These are phyloP conservation scores for Canna indica DNA, from an alignment of 176 grass and related monocot genomes.

Conservation along the genomic window DNA sequence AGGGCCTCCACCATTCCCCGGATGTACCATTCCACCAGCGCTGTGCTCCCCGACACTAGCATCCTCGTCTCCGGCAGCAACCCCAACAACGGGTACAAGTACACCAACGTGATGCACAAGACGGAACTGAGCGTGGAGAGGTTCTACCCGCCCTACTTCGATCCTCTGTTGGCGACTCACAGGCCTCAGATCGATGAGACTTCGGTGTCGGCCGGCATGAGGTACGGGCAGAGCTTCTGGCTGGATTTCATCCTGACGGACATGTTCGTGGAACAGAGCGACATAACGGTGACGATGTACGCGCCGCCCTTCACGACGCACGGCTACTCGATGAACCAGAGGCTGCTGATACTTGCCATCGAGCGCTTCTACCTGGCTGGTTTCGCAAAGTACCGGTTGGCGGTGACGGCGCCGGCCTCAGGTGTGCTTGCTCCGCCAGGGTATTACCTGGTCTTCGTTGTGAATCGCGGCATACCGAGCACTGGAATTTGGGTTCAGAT, in stretches of 20 bases:
- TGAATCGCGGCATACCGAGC: constrained; percentile 53
- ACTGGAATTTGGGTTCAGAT: constrained; percentile 46
- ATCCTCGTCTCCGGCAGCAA: constrained; percentile 80
- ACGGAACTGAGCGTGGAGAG: constrained; percentile 81
- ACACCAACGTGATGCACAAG: constrained; percentile 48
- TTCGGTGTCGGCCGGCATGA: constrained; percentile 28
- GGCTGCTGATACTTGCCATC: constrained; percentile 48
- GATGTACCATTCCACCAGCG: constrained; percentile 79
- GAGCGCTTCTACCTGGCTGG: constrained; percentile 20
- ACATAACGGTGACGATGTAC: constrained; percentile 68
- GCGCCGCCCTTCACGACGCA: constrained; percentile 82
- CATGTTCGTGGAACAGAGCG: constrained; percentile 4
- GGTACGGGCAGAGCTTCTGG: constrained; percentile 35
- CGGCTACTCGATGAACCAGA: constrained; percentile 79
- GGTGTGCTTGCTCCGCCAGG: constrained; percentile 51
- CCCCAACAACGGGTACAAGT: constrained; percentile 64
- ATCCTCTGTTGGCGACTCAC: neutral
- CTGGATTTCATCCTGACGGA: constrained; percentile 28
- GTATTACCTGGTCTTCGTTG: constrained; percentile 58
- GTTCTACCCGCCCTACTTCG: constrained; percentile 62
- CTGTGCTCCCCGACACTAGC: constrained; percentile 74
- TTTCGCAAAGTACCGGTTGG: constrained; percentile 8
- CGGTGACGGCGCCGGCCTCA: constrained; percentile 34
- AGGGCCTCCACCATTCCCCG: constrained; percentile 36
- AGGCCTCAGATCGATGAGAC: constrained; percentile 32